Conservation (phyloP, 495 filamentous ascomycete species). For the Aspergillus nanangensis region DNA sequence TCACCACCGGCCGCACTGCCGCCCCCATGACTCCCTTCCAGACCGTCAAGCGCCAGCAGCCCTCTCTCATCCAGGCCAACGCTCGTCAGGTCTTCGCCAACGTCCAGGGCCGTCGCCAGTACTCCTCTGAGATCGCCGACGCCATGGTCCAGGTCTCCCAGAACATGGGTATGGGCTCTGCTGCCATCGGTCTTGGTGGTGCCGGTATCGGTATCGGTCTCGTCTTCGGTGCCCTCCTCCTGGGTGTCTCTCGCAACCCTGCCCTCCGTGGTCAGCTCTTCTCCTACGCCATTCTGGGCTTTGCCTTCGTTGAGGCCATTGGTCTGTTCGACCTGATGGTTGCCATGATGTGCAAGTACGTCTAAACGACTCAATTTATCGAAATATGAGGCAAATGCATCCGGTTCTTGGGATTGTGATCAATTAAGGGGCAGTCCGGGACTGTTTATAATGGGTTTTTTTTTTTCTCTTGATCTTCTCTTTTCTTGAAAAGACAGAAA, state of each 20-base stretch:
- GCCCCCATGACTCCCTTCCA: conserved; percentile 39
- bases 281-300: conserved; percentile 90
- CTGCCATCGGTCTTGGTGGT: conserved; percentile 85
- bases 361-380: conserved; percentile 36
- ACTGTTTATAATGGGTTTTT: not conserved
- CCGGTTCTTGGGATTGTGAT: too few relatives aligned
- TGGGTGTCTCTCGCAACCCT: conserved; percentile 83
- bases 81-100: conserved; percentile 60
- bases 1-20: conserved; percentile 45
- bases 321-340: conserved; percentile 92
- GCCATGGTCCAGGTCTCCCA: conserved; percentile 85
- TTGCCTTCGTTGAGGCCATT: conserved; percentile 91
- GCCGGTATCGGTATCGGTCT: conserved; percentile 91
- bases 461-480: conserved; percentile 1
- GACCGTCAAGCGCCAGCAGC: conserved; percentile 66
- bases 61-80: conserved; percentile 55
- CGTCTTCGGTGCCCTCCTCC: conserved; percentile 82
- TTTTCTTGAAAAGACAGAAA: not conserved
- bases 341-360: conserved; percentile 79
- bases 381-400: too few relatives aligned
- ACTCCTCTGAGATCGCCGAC: conserved; percentile 76
- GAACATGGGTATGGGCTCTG: conserved; percentile 81
- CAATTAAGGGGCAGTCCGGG: too few relatives aligned
- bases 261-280: conserved; percentile 86
- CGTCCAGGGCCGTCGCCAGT: conserved; percentile 58